A percentile compares a stretch with the other conserved stretches of the same genome.
Evolutionary conservation across 345 rosid genomes (phyloP).

Genomic region (Noccaea caerulescens): DNA sequence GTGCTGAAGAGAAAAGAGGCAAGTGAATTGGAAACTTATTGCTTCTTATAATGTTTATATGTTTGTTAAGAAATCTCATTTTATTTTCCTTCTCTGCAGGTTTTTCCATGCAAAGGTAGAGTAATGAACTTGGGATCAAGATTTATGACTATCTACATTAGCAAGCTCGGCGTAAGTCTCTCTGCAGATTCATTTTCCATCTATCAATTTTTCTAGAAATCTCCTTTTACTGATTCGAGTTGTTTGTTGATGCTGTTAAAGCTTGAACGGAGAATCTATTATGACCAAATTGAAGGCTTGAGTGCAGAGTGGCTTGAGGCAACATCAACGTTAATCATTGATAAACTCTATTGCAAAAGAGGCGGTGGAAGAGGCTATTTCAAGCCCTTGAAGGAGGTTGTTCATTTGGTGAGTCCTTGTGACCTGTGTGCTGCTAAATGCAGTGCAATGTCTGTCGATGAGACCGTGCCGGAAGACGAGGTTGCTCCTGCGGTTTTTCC

Average conservation of each 20-base stretch:
- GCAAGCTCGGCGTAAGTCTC: slow-evolving; percentile 71
- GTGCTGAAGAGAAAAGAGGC: slow-evolving; percentile 76
- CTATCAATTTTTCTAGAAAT: background rate
- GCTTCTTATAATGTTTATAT: slow-evolving; percentile 20
- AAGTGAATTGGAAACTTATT: slow-evolving; percentile 16
- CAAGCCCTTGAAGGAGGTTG: slow-evolving; percentile 62
- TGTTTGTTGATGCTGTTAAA: slow-evolving; percentile 37
- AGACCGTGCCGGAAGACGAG: slow-evolving; percentile 29
- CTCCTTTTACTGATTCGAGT: background rate
- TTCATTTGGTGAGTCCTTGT: slow-evolving; percentile 57
- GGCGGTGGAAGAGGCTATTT: slow-evolving; percentile 48
- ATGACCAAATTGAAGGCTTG: slow-evolving; percentile 82
- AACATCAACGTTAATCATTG: slow-evolving; percentile 77
- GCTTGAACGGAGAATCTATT: slow-evolving; percentile 81
- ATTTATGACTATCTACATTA: slow-evolving; percentile 84
- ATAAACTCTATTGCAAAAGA: slow-evolving; percentile 54
- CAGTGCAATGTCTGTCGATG: slow-evolving; percentile 35
- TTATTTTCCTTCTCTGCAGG: slow-evolving; percentile 50
- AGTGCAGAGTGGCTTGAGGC: slow-evolving; percentile 76
- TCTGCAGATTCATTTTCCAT: slow-evolving; percentile 2
- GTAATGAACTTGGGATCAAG: slow-evolving; percentile 83
- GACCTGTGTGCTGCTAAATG: slow-evolving; percentile 47
- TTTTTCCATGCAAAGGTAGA: slow-evolving; percentile 73
- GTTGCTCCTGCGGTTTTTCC: slow-evolving; percentile 70
- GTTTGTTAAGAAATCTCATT: slow-evolving; percentile 13